Conservation (phyloP, 1,284 basidiomycete species). For the Irpex lacteus region DNA sequence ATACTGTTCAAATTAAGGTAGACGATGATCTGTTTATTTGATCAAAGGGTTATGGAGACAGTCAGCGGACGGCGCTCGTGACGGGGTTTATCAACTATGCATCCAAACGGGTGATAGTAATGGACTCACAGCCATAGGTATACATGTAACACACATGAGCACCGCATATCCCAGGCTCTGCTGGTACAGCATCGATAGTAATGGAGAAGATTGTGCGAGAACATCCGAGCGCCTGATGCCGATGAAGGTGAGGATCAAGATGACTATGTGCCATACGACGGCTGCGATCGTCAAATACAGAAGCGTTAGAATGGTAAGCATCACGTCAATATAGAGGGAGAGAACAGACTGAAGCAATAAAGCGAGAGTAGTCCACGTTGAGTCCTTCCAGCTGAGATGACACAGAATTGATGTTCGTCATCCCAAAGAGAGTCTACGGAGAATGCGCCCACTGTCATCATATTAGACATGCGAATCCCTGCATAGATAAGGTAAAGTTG, state of each 20-base stretch:
- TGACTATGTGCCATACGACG: background rate
- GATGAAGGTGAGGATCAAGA: background rate
- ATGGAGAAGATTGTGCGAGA: background rate
- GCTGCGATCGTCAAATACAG: background rate
- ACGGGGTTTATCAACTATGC: too few relatives aligned
- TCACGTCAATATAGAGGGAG: background rate
- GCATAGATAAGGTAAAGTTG: background rate
- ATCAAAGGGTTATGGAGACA: background rate
- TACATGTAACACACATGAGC: background rate
- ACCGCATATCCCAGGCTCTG: background rate
- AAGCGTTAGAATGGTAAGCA: too few relatives aligned
- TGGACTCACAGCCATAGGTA: constrained; percentile 1
- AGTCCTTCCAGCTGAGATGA: background rate
- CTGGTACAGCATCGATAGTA: background rate
- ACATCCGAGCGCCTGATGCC: background rate
- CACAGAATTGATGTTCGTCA: background rate
- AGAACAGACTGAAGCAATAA: background rate
- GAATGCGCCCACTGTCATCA: background rate
- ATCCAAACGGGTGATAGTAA: background rate
- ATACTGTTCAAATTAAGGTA: constrained; percentile 1
- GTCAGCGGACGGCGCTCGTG: too few relatives aligned
- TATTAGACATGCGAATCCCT: background rate
- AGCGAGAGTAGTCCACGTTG: background rate
- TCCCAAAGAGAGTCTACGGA: background rate
- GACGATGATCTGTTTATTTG: background rate